Evolutionary conservation across 2,329 filamentous ascomycete genomes (phyloP).

Genomic region (Cladosporium sp.): DNA sequence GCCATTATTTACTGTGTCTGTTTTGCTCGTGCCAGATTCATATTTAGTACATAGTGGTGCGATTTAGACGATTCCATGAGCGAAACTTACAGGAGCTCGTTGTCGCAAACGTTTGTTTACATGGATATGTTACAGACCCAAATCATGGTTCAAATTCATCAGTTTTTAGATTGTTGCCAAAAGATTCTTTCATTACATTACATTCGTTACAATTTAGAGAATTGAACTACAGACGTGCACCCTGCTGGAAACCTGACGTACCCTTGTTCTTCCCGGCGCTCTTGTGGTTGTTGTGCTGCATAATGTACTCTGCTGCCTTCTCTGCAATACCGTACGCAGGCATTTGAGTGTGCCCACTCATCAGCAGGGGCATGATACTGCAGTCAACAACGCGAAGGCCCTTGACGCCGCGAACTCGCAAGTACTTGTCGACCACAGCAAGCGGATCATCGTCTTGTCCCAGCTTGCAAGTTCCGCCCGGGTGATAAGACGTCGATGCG

Average conservation of each 20-base stretch:
- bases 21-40: background rate
- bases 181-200: background rate
- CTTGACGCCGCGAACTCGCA: conserved; percentile 55
- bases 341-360: conserved; percentile 58
- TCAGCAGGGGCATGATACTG: conserved; percentile 54
- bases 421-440: conserved; percentile 55
- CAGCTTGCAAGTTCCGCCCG: conserved; percentile 59
- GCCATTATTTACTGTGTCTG: background rate
- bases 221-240: background rate
- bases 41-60: background rate
- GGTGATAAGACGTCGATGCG: conserved; percentile 54
- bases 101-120: background rate
- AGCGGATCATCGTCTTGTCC: conserved; percentile 49
- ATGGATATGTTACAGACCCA: background rate
- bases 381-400: conserved; percentile 57
- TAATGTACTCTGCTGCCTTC: conserved; percentile 55
- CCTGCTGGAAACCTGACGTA: background rate
- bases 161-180: background rate
- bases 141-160: too few species aligned
- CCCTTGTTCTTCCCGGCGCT: background rate
- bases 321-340: conserved; percentile 60
- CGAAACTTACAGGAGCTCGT: background rate
- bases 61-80: background rate
- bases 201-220: background rate
- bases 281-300: conserved; percentile 32